These are phyloP conservation scores for Cladosporium sp. DNA, from an alignment of 2,329 filamentous ascomycete species.

Conservation along the genomic window DNA sequence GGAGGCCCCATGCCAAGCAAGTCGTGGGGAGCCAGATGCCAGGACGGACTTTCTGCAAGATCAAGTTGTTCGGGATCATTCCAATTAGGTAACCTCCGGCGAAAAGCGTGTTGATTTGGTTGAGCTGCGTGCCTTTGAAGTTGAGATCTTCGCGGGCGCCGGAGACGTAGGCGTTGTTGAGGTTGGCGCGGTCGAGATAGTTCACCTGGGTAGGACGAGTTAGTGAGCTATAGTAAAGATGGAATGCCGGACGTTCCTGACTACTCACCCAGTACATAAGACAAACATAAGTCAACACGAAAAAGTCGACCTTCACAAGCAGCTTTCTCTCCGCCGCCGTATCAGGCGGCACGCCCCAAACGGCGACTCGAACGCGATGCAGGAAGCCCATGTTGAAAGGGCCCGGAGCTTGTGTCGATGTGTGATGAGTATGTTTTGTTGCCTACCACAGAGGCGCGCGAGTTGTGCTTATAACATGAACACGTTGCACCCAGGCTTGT, in stretches of 20 bases:
- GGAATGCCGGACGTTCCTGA: background rate
- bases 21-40: conserved; percentile 51
- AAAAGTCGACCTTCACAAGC: conserved; percentile 35
- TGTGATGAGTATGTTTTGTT: background rate
- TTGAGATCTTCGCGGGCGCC: conserved; percentile 55
- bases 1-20: conserved; percentile 60
- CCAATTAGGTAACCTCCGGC: conserved; percentile 48
- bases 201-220: conserved; percentile 20
- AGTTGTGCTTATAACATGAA: background rate
- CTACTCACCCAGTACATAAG: conserved; percentile 38
- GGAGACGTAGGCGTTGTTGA: conserved; percentile 57
- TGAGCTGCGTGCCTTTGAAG: conserved; percentile 53
- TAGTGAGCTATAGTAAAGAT: background rate
- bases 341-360: conserved; percentile 30
- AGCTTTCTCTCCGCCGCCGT: conserved; percentile 28
- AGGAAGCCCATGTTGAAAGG: conserved; percentile 25
- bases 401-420: background rate
- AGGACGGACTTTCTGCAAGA: conserved; percentile 63
- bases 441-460: background rate
- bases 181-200: conserved; percentile 52
- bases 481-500: background rate
- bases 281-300: conserved; percentile 41
- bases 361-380: conserved; percentile 26
- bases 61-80: conserved; percentile 62
- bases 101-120: conserved; percentile 40